Percentiles rank a stretch among this genome's conserved stretches.
Evolutionary conservation across 2,329 filamentous ascomycete species (phyloP).

Genomic region (Alternaria gaisen): DNA sequence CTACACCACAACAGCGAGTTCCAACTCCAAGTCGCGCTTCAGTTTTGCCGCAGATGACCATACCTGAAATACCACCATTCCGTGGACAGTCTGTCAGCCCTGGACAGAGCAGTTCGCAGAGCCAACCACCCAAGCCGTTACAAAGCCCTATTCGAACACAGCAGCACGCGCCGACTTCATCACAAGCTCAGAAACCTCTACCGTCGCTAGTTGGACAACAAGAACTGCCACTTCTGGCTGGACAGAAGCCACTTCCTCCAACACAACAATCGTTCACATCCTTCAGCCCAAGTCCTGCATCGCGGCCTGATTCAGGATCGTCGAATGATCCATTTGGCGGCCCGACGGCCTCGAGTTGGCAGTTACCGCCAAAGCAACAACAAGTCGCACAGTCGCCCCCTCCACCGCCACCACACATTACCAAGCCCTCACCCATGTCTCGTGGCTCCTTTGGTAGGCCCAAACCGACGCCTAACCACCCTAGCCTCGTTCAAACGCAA

Average conservation of each 20-base stretch:
- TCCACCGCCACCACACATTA: conserved; percentile 22
- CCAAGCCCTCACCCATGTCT: conserved; percentile 33
- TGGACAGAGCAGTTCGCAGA: conserved; percentile 16
- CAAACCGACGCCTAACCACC: conserved; percentile 31
- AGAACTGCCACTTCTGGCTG: conserved; percentile 34
- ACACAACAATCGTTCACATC: conserved; percentile 36
- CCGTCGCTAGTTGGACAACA: conserved; percentile 35
- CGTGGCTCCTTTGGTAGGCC: conserved; percentile 44
- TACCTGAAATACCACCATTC: conserved; percentile 49
- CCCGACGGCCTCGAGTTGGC: conserved; percentile 28
- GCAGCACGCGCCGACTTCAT: conserved; percentile 16
- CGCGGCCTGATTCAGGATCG: conserved; percentile 34
- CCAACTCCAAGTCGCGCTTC: conserved; percentile 46
- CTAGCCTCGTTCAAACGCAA: conserved; percentile 54
- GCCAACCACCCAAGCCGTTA: conserved; percentile 30
- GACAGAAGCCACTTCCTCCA: conserved; percentile 37
- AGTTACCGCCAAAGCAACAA: conserved; percentile 12
- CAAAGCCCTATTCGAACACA: conserved; percentile 33
- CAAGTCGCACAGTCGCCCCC: conserved; percentile 14
- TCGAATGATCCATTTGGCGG: conserved; percentile 44
- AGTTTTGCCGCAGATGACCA: conserved; percentile 42
- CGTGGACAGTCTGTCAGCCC: conserved; percentile 32
- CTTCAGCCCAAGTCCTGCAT: conserved; percentile 21
- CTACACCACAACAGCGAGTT: conserved; percentile 41
- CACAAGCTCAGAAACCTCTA: conserved; percentile 30